These are phyloP conservation scores for Candida qinlingensis DNA, from an alignment of 805 yeast species.

Conservation along the genomic window DNA sequence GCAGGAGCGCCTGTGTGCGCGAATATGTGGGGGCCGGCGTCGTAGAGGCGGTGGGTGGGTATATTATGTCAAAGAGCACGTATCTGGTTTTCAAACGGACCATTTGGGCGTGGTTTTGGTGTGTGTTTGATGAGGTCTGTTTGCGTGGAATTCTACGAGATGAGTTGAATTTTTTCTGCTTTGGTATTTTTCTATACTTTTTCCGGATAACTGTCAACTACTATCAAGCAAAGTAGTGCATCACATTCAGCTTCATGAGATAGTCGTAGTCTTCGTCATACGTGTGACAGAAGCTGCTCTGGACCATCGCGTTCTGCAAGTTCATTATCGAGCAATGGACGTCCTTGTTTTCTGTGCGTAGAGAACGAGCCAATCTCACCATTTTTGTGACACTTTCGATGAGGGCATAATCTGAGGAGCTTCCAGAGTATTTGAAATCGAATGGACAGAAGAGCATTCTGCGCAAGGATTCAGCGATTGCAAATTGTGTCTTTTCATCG, in stretches of 20 bases:
- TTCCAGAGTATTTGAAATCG: slow-evolving; percentile 3
- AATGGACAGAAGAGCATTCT: slow-evolving; percentile 16
- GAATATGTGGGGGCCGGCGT: slow-evolving; percentile 19
- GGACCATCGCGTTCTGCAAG: slow-evolving; percentile 15
- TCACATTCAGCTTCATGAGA: slow-evolving; percentile 14
- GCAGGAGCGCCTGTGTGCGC: slow-evolving; percentile 35
- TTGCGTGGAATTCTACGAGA: not conserved
- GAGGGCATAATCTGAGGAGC: slow-evolving; percentile 2
- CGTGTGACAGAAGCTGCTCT: slow-evolving; percentile 11
- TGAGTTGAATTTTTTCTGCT: not conserved
- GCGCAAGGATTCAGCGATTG: slow-evolving; percentile 1
- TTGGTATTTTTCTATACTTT: not conserved
- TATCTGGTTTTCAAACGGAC: slow-evolving; percentile 86
- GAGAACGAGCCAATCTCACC: not conserved
- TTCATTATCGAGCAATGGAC: slow-evolving; percentile 10
- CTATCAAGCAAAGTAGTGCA: slow-evolving; percentile 8
- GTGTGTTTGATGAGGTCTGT: not conserved
- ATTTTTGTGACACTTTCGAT: slow-evolving; percentile 7
- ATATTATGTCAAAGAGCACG: slow-evolving; percentile 70
- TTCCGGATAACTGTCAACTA: not conserved
- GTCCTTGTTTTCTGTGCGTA: not conserved
- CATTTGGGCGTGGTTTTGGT: slow-evolving; percentile 38
- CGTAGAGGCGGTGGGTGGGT: slow-evolving; percentile 42
- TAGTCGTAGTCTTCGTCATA: slow-evolving; percentile 2
- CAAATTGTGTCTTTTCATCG: not conserved